phyloP scores from a whole-genome alignment of 805 yeast species.

The Kuraishia piskuri region DNA sequence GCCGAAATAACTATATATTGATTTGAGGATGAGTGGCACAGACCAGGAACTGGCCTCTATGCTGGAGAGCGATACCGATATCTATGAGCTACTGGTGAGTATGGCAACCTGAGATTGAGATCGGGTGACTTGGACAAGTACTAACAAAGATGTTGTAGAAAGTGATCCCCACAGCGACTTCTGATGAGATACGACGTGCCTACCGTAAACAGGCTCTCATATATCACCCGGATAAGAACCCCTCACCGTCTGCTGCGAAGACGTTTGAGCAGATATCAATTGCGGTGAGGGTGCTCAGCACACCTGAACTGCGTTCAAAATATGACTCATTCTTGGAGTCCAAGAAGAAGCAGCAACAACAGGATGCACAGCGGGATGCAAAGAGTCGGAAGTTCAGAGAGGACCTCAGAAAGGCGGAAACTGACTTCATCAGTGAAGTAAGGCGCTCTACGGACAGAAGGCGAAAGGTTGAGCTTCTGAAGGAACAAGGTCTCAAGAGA shows the following conservation, averaged over 20 bases:
- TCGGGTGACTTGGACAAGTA: background rate
- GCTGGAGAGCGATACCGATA: constrained; percentile 3
- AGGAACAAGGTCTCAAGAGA: constrained; percentile 10
- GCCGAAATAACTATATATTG: too few species aligned
- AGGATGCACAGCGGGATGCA: constrained; percentile 6
- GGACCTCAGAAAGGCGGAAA: constrained; percentile 22
- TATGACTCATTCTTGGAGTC: constrained; percentile 14
- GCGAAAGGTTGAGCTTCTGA: constrained; percentile 11
- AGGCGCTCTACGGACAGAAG: constrained; percentile 2
- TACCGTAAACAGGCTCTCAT: constrained; percentile 21
- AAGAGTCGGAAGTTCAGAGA: constrained; percentile 14
- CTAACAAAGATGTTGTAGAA: background rate
- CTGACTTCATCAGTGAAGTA: constrained; percentile 12
- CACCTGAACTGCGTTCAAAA: constrained; percentile 8
- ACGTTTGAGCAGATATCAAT: constrained; percentile 19
- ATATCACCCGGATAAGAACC: constrained; percentile 27
- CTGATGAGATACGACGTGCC: constrained; percentile 15
- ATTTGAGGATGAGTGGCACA: background rate
- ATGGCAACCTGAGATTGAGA: background rate
- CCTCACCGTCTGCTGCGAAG: constrained; percentile 16
- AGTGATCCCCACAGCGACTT: background rate
- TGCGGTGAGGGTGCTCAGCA: constrained; percentile 16
- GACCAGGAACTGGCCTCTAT: constrained; percentile 4
- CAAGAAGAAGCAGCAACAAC: constrained; percentile 1
- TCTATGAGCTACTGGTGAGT: constrained; percentile 7